Evolutionary conservation across 768 basidiomycete species (phyloP).

Genomic region (Naganishia kalamii): DNA sequence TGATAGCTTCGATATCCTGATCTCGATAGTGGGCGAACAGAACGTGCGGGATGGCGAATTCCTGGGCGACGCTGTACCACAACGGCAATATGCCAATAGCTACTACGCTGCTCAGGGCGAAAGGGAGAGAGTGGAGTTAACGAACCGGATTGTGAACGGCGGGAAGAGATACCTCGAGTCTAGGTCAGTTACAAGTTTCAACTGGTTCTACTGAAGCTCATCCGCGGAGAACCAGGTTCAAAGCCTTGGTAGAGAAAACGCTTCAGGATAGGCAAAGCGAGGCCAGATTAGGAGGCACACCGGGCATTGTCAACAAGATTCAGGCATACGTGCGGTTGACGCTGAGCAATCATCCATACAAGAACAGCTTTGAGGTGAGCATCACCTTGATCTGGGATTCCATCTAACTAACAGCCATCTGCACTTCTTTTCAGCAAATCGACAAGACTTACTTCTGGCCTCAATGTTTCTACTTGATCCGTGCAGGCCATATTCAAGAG

Average conservation of each 20-base stretch:
- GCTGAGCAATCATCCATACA: slow-evolving; percentile 74
- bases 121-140: slow-evolving; percentile 60
- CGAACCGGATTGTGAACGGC: slow-evolving; percentile 70
- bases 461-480: slow-evolving; percentile 81
- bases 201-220: neutral
- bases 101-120: slow-evolving; percentile 61
- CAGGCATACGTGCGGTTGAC: slow-evolving; percentile 76
- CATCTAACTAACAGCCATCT: neutral
- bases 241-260: slow-evolving; percentile 59
- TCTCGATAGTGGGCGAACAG: slow-evolving; percentile 43
- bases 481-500: slow-evolving; percentile 74
- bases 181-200: slow-evolving; percentile 49
- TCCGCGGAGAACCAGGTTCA: neutral
- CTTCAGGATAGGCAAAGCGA: slow-evolving; percentile 74
- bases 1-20: slow-evolving; percentile 45
- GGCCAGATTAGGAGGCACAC: slow-evolving; percentile 83
- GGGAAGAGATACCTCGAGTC: slow-evolving; percentile 76
- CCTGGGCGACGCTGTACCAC: slow-evolving; percentile 35
- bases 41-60: slow-evolving; percentile 39
- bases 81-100: slow-evolving; percentile 72
- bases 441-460: slow-evolving; percentile 89
- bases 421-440: slow-evolving; percentile 57
- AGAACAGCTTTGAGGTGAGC: slow-evolving; percentile 75
- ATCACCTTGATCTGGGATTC: neutral
- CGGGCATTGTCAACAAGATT: slow-evolving; percentile 80